Base-by-base conservation (phyloP, 768 basidiomycete species). In the Rhizopogon roseolus region DNA sequence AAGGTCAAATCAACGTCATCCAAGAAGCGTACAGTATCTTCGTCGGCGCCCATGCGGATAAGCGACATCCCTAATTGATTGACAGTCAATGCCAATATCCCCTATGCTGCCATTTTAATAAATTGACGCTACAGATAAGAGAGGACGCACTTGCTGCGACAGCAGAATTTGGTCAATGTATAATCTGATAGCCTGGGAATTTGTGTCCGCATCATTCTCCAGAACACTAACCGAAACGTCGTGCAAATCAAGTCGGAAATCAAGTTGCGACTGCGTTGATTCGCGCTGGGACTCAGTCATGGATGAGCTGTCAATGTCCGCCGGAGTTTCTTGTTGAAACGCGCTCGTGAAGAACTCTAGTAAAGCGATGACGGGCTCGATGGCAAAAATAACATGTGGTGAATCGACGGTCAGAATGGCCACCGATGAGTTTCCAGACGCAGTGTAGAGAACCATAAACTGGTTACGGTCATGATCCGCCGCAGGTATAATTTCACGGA, bases 401-500 rank as follows among this genome's bases (percentile, higher is more conserved):
- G 92, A 93, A 63, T 99, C 97, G 28, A 99, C 76, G 1, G 91
- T 93, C 34, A 96, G 73, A 53, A 98, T 79, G 6, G 85, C 86
- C n/a, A 93, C 75, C 4, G 90, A 76, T 37, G 84, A 75, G 19
- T 72, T 65, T 14, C 87, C 85, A 10, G 92, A 78, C 59, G 80
- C 80, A 2, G 90, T 90, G 68, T 90, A 98, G 32, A 97, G 79
- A 16, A 97, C 65, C 91, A 96, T 97, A 65, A 98, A 88, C 63
- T 97, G 93, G 55, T 95, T 94, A 49, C 90, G 76, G 55, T 86
- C 81, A 61, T 97, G 93, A 53, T 85, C 81, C 13, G 92, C 88
- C 5, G 93, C 86, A 11, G 97, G 96, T 56, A 99, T 90, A 53
- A 99, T 94, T 68, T 98, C 95, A 40, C 94, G 82, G 75, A 94